Conservation (phyloP, 352 stramenopile species). For the Elongisporangium undulatum region DNA sequence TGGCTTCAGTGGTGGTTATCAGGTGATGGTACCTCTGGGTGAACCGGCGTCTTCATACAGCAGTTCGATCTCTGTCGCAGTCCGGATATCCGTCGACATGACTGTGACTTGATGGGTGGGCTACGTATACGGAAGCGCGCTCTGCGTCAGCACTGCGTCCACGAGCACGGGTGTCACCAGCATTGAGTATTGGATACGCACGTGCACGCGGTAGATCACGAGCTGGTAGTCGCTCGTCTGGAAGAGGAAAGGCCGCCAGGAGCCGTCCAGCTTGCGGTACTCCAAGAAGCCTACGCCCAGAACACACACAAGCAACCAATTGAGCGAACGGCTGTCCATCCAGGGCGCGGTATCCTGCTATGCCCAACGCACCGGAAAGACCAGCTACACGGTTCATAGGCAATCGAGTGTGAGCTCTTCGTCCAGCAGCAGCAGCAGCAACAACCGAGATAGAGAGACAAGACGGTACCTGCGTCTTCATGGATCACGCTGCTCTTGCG, state of each 20-base stretch:
- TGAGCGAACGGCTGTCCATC: background rate
- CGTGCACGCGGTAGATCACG: conserved; percentile 65
- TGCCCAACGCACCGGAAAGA: conserved; percentile 1
- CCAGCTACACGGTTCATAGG: background rate
- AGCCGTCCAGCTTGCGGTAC: conserved; percentile 65
- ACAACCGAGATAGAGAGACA: too few relatives aligned
- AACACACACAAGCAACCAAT: background rate
- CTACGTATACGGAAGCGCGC: conserved; percentile 13
- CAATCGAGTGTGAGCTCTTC: background rate
- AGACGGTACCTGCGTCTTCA: conserved; percentile 27
- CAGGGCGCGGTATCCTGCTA: background rate
- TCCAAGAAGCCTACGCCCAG: conserved; percentile 48
- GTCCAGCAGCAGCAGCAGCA: background rate
- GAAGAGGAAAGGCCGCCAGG: conserved; percentile 74
- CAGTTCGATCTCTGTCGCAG: conserved; percentile 50
- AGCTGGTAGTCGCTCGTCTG: conserved; percentile 67
- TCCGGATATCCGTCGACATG: conserved; percentile 70
- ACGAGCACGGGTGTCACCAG: background rate
- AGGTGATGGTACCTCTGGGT: conserved; percentile 8
- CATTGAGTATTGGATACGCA: conserved; percentile 15
- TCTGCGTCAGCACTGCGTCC: background rate
- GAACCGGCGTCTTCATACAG: conserved; percentile 16
- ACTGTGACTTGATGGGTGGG: conserved; percentile 63
- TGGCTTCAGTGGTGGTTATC: background rate
- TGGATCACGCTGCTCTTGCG: conserved; percentile 34